A percentile compares a stretch with the other conserved stretches of the same genome.
Evolutionary conservation across 1,284 basidiomycete species (phyloP).

Genomic region (Inonotus obliquus): DNA sequence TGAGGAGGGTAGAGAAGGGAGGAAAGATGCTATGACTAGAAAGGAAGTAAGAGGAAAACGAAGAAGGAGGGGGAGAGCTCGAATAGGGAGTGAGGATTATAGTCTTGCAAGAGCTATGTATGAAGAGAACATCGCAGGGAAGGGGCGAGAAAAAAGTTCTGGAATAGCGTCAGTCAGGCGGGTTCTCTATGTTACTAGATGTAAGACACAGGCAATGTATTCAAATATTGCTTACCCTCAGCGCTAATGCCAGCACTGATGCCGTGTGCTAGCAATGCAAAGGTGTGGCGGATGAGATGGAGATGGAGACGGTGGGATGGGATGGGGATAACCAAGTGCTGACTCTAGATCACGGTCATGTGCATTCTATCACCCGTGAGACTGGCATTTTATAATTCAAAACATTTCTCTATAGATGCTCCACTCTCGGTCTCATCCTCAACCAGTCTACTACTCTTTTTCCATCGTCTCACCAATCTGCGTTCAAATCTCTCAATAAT

Average conservation of each 20-base stretch:
- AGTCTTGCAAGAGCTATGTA: neutral
- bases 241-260: no score
- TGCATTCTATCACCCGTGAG: neutral
- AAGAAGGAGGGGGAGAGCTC: constrained; percentile 17
- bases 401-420: no score
- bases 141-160: neutral
- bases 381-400: neutral
- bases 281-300: no score
- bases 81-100: neutral
- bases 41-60: neutral
- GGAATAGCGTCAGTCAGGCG: neutral
- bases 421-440: constrained; percentile 17
- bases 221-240: no score
- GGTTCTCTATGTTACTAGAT: neutral
- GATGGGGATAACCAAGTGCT: neutral
- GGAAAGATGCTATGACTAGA: neutral
- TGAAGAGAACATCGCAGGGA: neutral
- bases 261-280: no score
- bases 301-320: no score
- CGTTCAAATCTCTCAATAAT: constrained; percentile 60
- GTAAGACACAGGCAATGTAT: constrained; percentile 2
- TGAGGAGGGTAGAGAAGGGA: neutral
- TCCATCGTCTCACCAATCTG: constrained; percentile 49
- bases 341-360: no score
- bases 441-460: constrained; percentile 20